Evolutionary conservation across 106 monocot genomes (phyloP), one percentile per base, ranked within the genome.

Genomic region (Dioscorea alata): DNA sequence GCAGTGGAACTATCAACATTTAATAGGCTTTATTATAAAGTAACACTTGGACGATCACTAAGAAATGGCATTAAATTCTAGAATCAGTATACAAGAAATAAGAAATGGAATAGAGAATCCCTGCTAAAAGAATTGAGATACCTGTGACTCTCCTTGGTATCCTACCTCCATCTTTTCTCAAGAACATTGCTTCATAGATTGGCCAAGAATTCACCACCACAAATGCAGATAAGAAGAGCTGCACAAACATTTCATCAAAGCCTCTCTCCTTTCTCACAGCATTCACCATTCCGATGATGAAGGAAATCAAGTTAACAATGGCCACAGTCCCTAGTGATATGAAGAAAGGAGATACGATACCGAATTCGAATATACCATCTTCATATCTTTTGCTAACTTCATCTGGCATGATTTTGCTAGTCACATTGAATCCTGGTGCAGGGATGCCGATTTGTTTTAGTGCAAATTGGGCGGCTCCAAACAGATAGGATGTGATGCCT

Each of bases 111-210:
- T 60, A 67, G 10, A 84, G 16, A 16, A 74, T 1, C 19, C 32
- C 73, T 8, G 76, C 79, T 13, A 82, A 13, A 16, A 84, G 14
- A 35, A 84, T 22, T 0, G 84, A 78, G 14, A 63, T 17, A 3
- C 42, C 8, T 0, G 68, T 73, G 13, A 84, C 56, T 33, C 60
- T 81, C 19, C 16, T 48, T 4, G 87, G 90, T 67, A 95, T 83
- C 71, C 62, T 79, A 21, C 88, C 94, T 23, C 64, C 63, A 24
- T 91, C 91, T 28, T 52, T 78, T 48, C 91, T 79, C 5, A 82
- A 4, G 13, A 80, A 68, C 74, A 88, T 85, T n/a, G 91, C 91
- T n/a, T 84, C 85, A 61, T 86, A 79, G 3, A 95, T 19, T 15
- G 94, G 94, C 76, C 74, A 75, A 48, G 83, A 79, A 28, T 82